Conservation (phyloP, 768 basidiomycete genomes). For the Termitomyces sp. region DNA sequence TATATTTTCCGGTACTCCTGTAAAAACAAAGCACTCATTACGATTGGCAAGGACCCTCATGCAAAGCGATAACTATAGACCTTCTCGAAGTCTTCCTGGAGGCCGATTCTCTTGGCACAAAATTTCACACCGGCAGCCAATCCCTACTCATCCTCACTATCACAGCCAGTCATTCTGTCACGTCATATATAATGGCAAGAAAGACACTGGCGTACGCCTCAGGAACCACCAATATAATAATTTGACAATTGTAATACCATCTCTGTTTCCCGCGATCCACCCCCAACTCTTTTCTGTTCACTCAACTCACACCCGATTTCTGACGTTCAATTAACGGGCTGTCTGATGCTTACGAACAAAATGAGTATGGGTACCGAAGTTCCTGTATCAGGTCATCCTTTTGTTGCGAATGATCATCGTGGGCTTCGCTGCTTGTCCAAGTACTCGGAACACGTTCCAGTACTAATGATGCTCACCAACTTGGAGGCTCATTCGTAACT, state of each 20-base stretch:
- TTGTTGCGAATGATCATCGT: background rate
- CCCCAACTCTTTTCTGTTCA: background rate
- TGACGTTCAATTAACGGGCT: background rate
- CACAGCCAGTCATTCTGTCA: background rate
- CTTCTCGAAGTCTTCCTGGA: background rate
- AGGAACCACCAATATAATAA: background rate
- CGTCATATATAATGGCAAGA: background rate
- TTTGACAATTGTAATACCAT: background rate
- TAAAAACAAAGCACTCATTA: background rate
- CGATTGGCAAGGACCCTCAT: background rate
- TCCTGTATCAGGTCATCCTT: slow-evolving; percentile 4
- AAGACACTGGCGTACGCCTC: background rate
- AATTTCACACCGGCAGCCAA: background rate
- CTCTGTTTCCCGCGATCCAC: background rate
- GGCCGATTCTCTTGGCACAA: background rate
- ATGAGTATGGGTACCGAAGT: slow-evolving; percentile 1
- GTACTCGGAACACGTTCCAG: background rate
- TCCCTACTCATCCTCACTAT: background rate
- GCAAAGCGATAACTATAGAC: background rate
- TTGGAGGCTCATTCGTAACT: background rate
- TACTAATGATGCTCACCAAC: background rate
- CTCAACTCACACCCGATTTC: background rate
- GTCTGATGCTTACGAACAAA: background rate
- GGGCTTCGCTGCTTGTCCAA: background rate
- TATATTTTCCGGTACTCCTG: background rate